Evolutionary conservation across 2,329 filamentous ascomycete genomes (phyloP), one percentile per base, ranked within the genome.

Genomic region (Xylaria sp.): DNA sequence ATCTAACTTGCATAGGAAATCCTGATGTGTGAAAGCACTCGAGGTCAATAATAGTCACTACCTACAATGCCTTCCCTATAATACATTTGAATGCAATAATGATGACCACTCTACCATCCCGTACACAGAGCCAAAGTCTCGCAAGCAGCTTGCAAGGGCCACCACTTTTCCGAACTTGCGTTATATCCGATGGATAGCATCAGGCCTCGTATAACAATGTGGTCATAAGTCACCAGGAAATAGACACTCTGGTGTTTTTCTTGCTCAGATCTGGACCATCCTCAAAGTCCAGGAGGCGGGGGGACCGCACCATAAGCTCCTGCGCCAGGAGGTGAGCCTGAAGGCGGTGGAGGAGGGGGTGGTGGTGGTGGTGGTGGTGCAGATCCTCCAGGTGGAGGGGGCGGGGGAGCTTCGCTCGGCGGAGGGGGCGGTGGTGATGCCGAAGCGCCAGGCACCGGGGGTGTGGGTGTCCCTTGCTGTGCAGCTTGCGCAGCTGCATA

Each of bases 351-450:
- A 29, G 81, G 85, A 9, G 85, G 86, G 7, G 85, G 86, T 20
- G n/a, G n/a, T n/a, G n/a, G n/a, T n/a, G n/a, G n/a, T n/a, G n/a
- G n/a, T n/a, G 68, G 68, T 24, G 83, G 83, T 34, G 80, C 75
- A 52, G 82, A 69, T 50, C 73, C 79, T 21, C 80, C 76, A 34
- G 82, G 81, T 43, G 82, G 81, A 2, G 85, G 84, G 18, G 85
- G 85, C 17, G 86, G 86, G 11, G 87, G 86, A 48, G 85, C 83
- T 50, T 84, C 80, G 22, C 79, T 78, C 50, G 84, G 83, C 9
- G 86, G 84, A 39, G 79, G 78, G 17, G 85, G 83, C 16, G 85
- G 81, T 59, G 83, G 78, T 51, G 79, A 74, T 56, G 73, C 69
- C 38, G 80, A 73, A 44, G 76, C 74, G 38, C 78, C 78, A 37